Evolutionary conservation across 2,329 filamentous ascomycete genomes (phyloP).

Genomic region (Huntiella decipiens): DNA sequence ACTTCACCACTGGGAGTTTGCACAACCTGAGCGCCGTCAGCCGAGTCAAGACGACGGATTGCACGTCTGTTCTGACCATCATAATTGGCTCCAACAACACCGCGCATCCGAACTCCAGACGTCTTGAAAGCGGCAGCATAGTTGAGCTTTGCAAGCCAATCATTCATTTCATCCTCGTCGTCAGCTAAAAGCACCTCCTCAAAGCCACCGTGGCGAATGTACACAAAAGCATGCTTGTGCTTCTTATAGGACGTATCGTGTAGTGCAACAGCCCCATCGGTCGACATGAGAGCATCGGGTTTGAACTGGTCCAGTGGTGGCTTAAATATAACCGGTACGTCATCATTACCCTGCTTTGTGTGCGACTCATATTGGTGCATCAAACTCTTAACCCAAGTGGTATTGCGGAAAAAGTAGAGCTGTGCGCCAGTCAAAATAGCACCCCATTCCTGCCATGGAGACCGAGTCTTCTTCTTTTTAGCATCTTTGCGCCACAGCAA

Average conservation of each 20-base stretch:
- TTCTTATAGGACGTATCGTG: conserved; percentile 76
- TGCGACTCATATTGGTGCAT: conserved; percentile 78
- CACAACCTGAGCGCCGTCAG: conserved; percentile 38
- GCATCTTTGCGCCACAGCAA: conserved; percentile 83
- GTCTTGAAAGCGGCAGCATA: conserved; percentile 90
- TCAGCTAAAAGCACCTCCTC: conserved; percentile 88
- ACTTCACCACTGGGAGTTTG: conserved; percentile 57
- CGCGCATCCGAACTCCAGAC: conserved; percentile 76
- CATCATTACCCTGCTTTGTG: conserved; percentile 55
- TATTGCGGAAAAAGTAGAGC: conserved; percentile 89
- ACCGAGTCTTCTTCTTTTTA: conserved; percentile 85
- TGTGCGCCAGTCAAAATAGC: conserved; percentile 92
- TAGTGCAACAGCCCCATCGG: conserved; percentile 76
- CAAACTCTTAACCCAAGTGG: conserved; percentile 75
- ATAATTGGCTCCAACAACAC: conserved; percentile 66
- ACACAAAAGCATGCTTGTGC: conserved; percentile 88
- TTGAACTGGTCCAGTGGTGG: conserved; percentile 85
- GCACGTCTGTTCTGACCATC: conserved; percentile 61
- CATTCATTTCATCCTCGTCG: conserved; percentile 78
- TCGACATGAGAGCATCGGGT: conserved; percentile 82
- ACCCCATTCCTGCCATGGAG: conserved; percentile 98
- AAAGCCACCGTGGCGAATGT: conserved; percentile 67
- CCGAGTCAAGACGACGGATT: conserved; percentile 50
- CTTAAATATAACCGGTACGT: conserved; percentile 68
- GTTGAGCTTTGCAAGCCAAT: conserved; percentile 91